Conservation (phyloP, 169 alveolate species). For the Eimeria necatrix region DNA sequence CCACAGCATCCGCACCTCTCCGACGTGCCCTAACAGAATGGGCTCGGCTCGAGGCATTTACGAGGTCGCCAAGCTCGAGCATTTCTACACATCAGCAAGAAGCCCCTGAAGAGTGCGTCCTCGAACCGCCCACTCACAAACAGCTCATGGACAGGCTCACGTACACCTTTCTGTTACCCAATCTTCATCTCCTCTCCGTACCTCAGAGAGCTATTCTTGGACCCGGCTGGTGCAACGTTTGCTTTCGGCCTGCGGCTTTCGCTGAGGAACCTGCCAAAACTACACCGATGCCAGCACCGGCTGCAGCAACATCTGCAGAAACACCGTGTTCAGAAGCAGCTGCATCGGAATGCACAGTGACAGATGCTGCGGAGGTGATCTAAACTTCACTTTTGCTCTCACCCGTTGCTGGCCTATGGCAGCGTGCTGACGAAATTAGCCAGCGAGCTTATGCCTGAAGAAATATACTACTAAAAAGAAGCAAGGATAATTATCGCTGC, state of each 20-base stretch:
- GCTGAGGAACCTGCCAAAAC: conserved; percentile 75
- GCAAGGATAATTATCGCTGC: no score
- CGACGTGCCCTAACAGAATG: conserved; percentile 22
- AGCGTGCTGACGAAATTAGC: no score
- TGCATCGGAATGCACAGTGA: neutral
- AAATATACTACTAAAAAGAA: no score
- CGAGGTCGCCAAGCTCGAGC: neutral
- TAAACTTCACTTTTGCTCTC: neutral
- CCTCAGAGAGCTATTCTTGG: conserved; percentile 78
- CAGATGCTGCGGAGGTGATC: conserved; percentile 1
- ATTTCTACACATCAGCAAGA: neutral
- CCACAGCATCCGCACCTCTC: conserved; percentile 6
- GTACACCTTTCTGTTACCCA: conserved; percentile 70
- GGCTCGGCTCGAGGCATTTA: neutral
- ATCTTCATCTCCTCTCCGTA: conserved; percentile 77
- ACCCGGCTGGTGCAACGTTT: conserved; percentile 79
- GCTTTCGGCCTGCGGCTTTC: conserved; percentile 79
- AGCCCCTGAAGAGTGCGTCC: neutral
- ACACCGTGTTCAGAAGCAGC: neutral
- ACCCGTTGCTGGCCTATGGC: neutral
- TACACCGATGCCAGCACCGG: neutral
- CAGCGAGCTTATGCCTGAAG: no score
- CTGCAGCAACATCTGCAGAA: conserved; percentile 20
- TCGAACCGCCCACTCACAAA: neutral
- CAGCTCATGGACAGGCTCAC: conserved; percentile 56